phyloP scores from a whole-genome alignment of 139 green algal genomes.

The Protoeuglena noctilucae region DNA sequence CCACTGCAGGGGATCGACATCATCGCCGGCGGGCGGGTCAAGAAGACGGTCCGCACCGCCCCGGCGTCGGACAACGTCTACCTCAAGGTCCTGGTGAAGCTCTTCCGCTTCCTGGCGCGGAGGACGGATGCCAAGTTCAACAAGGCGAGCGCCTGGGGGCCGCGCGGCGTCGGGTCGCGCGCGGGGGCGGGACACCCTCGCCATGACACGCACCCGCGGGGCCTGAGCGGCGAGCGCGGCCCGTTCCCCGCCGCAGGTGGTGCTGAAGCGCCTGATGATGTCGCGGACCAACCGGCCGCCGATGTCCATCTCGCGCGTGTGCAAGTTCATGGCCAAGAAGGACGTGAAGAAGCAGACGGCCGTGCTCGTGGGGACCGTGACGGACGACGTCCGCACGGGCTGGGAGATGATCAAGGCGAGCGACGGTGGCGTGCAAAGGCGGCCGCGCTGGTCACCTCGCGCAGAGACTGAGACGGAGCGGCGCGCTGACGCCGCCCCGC shows the following conservation, averaged over 20 bases:
- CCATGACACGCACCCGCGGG: too few species aligned
- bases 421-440: too few species aligned
- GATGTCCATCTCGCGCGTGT: constrained; percentile 84
- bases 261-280: constrained; percentile 93
- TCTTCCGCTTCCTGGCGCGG: constrained; percentile 93
- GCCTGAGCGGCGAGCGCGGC: too few species aligned
- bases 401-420: constrained; percentile 79
- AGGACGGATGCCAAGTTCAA: constrained; percentile 93
- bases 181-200: too few species aligned
- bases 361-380: constrained; percentile 85
- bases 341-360: constrained; percentile 82
- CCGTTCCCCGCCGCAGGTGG: too few species aligned
- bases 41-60: constrained; percentile 68
- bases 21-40: constrained; percentile 79
- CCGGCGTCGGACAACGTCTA: constrained; percentile 99
- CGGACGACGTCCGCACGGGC: constrained; percentile 76
- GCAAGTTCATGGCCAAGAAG: constrained; percentile 84
- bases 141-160: too few species aligned
- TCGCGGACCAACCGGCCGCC: constrained; percentile 85
- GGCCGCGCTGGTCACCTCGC: too few species aligned
- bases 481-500: too few species aligned
- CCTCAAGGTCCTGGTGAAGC: constrained; percentile 96
- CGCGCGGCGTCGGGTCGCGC: too few species aligned
- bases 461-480: too few species aligned
- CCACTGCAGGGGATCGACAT: constrained; percentile 97